These are phyloP conservation scores for Pouteria glomerata DNA, from an alignment of 148 eudicot genomes.

Conservation along the genomic window DNA sequence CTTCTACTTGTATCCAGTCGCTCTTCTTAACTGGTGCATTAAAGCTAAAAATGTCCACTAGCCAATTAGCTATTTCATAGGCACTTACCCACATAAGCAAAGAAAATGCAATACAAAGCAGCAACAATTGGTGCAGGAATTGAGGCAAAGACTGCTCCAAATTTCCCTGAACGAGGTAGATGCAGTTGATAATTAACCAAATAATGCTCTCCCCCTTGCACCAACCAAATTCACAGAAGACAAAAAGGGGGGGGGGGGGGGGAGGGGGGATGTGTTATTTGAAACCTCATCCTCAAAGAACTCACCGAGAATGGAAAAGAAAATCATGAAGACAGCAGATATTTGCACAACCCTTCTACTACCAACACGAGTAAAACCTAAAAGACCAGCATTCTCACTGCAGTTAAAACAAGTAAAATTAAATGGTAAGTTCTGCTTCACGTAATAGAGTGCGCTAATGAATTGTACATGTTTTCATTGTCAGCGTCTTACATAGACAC, in stretches of 20 bases:
- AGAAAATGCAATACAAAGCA: conserved; percentile 91
- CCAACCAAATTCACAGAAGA: background rate
- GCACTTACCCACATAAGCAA: conserved; percentile 85
- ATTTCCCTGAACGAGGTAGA: conserved; percentile 55
- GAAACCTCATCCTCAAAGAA: background rate
- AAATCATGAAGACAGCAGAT: conserved; percentile 89
- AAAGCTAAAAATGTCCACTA: background rate
- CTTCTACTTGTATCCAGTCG: no score
- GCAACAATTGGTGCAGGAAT: conserved; percentile 87
- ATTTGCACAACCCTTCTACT: conserved; percentile 94
- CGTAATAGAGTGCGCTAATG: background rate
- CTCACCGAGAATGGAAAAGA: conserved; percentile 88
- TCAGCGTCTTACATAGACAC: conserved; percentile 75
- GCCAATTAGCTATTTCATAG: background rate
- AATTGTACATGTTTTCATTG: background rate
- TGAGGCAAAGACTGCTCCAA: conserved; percentile 89
- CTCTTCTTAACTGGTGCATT: no score
- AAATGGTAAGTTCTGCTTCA: background rate
- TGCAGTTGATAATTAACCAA: background rate
- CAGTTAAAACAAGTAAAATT: conserved; percentile 16
- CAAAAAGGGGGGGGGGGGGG: no score
- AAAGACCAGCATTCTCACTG: conserved; percentile 95
- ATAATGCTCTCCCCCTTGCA: background rate
- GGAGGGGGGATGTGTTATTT: background rate
- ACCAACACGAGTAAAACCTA: conserved; percentile 89